Evolutionary conservation across 345 rosid genomes (phyloP).

Genomic region (Pistacia vera): DNA sequence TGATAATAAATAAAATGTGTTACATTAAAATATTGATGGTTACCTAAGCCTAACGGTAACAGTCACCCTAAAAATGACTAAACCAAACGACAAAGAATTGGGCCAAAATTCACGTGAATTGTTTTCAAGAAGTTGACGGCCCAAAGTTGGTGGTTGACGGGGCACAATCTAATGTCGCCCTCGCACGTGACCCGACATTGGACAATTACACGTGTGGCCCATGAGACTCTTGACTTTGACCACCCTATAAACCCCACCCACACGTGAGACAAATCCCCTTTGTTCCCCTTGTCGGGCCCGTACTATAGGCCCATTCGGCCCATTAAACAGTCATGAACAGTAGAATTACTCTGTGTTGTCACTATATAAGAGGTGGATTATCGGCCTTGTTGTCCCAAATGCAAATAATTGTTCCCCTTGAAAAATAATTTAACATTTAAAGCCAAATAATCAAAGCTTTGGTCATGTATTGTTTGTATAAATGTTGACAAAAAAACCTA

Average conservation of each 20-base stretch:
- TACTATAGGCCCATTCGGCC: conserved; percentile 19
- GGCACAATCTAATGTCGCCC: conserved; percentile 23
- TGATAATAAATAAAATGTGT: background rate
- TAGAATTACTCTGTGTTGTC: background rate
- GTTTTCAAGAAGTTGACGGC: conserved; percentile 16
- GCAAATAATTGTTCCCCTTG: background rate
- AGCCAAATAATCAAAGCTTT: background rate
- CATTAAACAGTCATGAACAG: conserved; percentile 7
- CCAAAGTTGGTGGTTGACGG: conserved; percentile 22
- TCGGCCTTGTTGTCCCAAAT: background rate
- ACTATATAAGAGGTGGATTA: background rate
- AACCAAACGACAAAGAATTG: conserved; percentile 7
- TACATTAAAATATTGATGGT: background rate
- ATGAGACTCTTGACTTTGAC: conserved; percentile 27
- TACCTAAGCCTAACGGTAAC: background rate
- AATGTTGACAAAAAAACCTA: background rate
- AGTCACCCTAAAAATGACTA: background rate
- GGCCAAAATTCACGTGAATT: conserved; percentile 43
- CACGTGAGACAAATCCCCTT: conserved; percentile 45
- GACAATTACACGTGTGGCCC: conserved; percentile 41
- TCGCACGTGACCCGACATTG: conserved; percentile 26
- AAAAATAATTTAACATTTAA: background rate
- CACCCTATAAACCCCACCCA: conserved; percentile 36
- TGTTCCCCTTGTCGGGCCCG: conserved; percentile 28
- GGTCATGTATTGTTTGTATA: background rate